A percentile compares a stretch with the other conserved stretches of the same genome.
Evolutionary conservation across 352 stramenopile genomes (phyloP).

Genomic region (Sclerospora graminicola): DNA sequence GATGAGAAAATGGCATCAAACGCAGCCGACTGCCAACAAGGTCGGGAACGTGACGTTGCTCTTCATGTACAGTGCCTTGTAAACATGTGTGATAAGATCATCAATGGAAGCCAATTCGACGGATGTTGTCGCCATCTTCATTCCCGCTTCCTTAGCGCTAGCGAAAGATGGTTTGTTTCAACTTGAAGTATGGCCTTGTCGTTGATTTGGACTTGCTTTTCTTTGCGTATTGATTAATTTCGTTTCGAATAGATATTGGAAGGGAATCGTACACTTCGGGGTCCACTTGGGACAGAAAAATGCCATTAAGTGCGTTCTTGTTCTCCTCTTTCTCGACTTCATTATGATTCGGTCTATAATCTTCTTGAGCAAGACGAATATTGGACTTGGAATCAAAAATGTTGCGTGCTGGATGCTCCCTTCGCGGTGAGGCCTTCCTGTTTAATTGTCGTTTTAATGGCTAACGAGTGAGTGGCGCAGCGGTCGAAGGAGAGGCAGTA

Average conservation of each 20-base stretch:
- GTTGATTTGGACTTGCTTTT: slow-evolving; percentile 18
- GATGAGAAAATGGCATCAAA: too few relatives aligned
- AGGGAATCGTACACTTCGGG: slow-evolving; percentile 64
- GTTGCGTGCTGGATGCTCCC: slow-evolving; percentile 14
- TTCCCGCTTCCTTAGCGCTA: slow-evolving; percentile 2
- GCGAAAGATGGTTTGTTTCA: background rate
- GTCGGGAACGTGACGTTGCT: too few relatives aligned
- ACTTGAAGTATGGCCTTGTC: slow-evolving; percentile 6
- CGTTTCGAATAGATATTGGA: slow-evolving; percentile 49
- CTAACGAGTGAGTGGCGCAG: background rate
- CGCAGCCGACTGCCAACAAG: too few relatives aligned
- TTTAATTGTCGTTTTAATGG: slow-evolving; percentile 13
- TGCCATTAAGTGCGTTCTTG: slow-evolving; percentile 42
- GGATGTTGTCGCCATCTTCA: slow-evolving; percentile 2
- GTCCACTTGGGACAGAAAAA: slow-evolving; percentile 73
- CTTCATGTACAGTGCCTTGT: too few relatives aligned
- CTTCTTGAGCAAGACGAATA: slow-evolving; percentile 3
- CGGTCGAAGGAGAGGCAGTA: background rate
- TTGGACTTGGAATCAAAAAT: slow-evolving; percentile 26
- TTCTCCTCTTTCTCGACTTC: slow-evolving; percentile 1
- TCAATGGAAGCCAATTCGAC: slow-evolving; percentile 38
- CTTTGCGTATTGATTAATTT: slow-evolving; percentile 62
- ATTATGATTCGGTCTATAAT: background rate
- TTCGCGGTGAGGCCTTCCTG: slow-evolving; percentile 22
- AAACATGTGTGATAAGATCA: slow-evolving; percentile 32